phyloP scores from a whole-genome alignment of 768 basidiomycete genomes.

The Fomitopsis pulvina region DNA sequence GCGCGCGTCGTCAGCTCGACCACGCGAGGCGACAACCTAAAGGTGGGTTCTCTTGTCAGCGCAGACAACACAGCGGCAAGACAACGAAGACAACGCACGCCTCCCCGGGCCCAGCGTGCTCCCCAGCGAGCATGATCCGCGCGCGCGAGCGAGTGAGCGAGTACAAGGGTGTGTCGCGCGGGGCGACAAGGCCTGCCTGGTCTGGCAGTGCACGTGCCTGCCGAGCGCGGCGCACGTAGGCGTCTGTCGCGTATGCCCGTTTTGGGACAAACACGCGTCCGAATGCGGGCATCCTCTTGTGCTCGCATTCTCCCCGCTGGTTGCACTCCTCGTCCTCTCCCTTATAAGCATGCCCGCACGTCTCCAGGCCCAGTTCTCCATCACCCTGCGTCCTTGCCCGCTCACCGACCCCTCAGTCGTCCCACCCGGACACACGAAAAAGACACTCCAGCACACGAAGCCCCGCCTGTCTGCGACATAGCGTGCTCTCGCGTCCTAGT shows the following conservation, averaged over 20 bases:
- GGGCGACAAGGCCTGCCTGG: conserved; percentile 13
- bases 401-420: not conserved
- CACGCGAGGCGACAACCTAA: too few relatives aligned
- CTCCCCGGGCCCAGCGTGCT: too few relatives aligned
- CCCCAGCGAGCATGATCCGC: too few relatives aligned
- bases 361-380: not conserved
- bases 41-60: too few relatives aligned
- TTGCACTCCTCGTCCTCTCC: conserved; percentile 18
- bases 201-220: conserved; percentile 4
- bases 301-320: conserved; percentile 16
- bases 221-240: conserved; percentile 10
- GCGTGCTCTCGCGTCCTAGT: not conserved
- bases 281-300: conserved; percentile 24
- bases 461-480: not conserved
- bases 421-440: too few relatives aligned
- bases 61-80: too few relatives aligned
- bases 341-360: conserved; percentile 16
- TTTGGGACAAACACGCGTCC: conserved; percentile 21
- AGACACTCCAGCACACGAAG: too few relatives aligned
- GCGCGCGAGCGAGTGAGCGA: too few relatives aligned
- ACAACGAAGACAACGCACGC: too few relatives aligned
- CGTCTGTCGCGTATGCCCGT: conserved; percentile 15
- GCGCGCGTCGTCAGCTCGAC: too few relatives aligned
- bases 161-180: conserved; percentile 6
- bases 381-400: not conserved